Evolutionary conservation across 2,329 filamentous ascomycete species (phyloP).

Genomic region (Monilinia aucupariae): DNA sequence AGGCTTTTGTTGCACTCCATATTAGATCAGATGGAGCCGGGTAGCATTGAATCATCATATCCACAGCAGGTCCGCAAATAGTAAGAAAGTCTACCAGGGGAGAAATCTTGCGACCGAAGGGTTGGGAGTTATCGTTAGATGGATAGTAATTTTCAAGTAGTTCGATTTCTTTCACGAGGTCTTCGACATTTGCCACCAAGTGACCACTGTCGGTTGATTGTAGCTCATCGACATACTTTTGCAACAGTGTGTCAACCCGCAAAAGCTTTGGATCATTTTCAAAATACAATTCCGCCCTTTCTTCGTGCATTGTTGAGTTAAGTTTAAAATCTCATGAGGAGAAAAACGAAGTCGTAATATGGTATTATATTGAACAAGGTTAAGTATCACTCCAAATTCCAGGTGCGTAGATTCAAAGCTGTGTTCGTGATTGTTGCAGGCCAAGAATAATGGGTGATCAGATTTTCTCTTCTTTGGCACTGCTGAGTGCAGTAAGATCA

Average conservation of each 20-base stretch:
- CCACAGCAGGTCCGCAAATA: slow-evolving; percentile 11
- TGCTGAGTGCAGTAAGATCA: slow-evolving; percentile 5
- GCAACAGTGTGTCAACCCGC: background rate
- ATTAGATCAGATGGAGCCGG: slow-evolving; percentile 12
- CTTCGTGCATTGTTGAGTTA: slow-evolving; percentile 4
- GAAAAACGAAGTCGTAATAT: background rate
- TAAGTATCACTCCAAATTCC: background rate
- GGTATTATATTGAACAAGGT: background rate
- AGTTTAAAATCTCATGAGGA: background rate
- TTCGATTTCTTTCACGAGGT: slow-evolving; percentile 11
- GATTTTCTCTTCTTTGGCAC: background rate
- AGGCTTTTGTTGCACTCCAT: slow-evolving; percentile 4
- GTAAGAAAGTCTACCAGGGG: slow-evolving; percentile 14
- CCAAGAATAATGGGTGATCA: background rate
- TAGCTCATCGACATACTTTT: slow-evolving; percentile 12
- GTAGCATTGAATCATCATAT: slow-evolving; percentile 7
- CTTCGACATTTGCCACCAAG: slow-evolving; percentile 11
- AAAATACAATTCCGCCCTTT: background rate
- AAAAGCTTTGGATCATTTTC: slow-evolving; percentile 10
- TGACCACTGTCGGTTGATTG: background rate
- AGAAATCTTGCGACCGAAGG: slow-evolving; percentile 2
- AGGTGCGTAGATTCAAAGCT: background rate
- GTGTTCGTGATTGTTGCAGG: background rate
- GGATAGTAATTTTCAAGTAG: slow-evolving; percentile 7
- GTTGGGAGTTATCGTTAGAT: background rate